Conservation (phyloP, 2,329 filamentous ascomycete species). For the Nigrospora sphaerica region DNA sequence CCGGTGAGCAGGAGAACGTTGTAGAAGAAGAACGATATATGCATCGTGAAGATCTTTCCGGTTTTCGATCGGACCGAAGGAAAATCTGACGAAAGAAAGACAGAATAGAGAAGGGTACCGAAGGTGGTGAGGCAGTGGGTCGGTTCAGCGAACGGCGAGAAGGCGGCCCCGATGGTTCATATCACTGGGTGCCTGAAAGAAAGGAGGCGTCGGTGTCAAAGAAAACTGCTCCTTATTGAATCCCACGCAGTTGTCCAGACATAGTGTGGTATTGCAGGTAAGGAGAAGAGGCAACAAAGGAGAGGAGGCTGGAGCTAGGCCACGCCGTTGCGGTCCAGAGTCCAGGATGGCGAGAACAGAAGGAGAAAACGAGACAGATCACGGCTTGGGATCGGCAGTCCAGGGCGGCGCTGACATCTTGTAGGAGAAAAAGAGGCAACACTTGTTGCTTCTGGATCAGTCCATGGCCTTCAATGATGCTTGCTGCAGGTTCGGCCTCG, state of each 20-base stretch:
- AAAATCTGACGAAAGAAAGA: background rate
- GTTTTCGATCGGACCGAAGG: background rate
- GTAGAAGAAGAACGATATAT: conserved; percentile 18
- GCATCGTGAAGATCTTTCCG: conserved; percentile 12
- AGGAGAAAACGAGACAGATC: background rate
- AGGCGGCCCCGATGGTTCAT: conserved; percentile 4
- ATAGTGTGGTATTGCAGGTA: background rate
- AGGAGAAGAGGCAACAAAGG: conserved; percentile 3
- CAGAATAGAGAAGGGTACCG: background rate
- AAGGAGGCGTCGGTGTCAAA: conserved; percentile 4
- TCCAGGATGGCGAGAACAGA: conserved; percentile 1
- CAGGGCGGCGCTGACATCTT: conserved; percentile 2
- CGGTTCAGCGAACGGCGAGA: background rate
- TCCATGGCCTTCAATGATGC: background rate
- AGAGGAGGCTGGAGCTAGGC: background rate
- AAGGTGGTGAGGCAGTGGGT: conserved; percentile 1
- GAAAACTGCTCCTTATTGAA: conserved; percentile 4
- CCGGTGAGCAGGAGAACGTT: conserved; percentile 19
- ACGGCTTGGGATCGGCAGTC: background rate
- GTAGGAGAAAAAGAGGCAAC: conserved; percentile 1
- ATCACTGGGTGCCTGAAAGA: conserved; percentile 1
- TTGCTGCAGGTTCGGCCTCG: background rate
- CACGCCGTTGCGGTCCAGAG: conserved; percentile 1
- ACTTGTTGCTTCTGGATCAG: background rate
- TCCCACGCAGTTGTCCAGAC: conserved; percentile 1